Conservation (phyloP, 2,329 filamentous ascomycete species). For the Apiospora pterosperma region DNA sequence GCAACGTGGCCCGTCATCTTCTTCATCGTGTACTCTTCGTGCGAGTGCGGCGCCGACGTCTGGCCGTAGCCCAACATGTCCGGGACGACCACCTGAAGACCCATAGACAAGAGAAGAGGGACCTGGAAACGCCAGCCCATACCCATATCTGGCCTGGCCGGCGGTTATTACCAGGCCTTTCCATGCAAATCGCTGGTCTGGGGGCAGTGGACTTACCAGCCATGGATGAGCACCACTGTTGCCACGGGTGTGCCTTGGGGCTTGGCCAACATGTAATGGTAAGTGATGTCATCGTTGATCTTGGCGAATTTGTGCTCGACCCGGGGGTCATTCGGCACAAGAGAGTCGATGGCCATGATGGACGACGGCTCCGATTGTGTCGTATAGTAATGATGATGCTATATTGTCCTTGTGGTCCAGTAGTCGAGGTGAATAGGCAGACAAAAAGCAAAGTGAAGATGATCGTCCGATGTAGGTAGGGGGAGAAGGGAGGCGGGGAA, state of each 20-base stretch:
- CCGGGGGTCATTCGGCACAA: constrained; percentile 63
- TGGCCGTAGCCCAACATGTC: constrained; percentile 39
- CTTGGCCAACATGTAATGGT: constrained; percentile 13
- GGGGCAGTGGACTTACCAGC: constrained; percentile 6
- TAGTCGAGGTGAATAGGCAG: no score
- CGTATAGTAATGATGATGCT: background rate
- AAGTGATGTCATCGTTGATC: constrained; percentile 58
- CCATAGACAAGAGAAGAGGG: constrained; percentile 25
- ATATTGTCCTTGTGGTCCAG: no score
- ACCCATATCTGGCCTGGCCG: constrained; percentile 10
- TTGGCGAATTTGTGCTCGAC: constrained; percentile 60
- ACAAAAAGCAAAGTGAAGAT: no score
- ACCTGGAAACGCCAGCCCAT: constrained; percentile 25
- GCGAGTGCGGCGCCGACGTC: constrained; percentile 26
- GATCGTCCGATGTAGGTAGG: no score
- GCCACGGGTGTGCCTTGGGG: constrained; percentile 10
- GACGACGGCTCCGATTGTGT: background rate
- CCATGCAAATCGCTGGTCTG: background rate
- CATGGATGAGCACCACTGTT: constrained; percentile 17
- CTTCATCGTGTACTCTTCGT: constrained; percentile 26
- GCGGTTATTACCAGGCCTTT: background rate
- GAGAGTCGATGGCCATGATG: constrained; percentile 30
- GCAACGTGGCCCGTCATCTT: constrained; percentile 30
- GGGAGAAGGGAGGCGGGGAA: no score
- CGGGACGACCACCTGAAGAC: constrained; percentile 39